phyloP scores from a whole-genome alignment of 306 rosid genomes.

The Ormosia emarginata region DNA sequence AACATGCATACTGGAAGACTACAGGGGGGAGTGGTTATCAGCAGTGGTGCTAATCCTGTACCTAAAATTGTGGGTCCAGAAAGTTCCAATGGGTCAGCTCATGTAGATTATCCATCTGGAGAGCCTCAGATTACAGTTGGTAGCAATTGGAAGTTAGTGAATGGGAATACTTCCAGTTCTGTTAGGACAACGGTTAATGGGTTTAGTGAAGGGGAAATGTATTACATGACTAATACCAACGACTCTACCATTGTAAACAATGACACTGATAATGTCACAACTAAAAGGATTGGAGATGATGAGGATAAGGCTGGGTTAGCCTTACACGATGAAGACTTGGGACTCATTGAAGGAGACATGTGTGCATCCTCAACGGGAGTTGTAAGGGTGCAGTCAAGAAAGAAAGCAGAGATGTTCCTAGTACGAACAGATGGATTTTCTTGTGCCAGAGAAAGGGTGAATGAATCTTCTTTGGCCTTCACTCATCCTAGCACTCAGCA shows the following conservation, averaged over 20 bases:
- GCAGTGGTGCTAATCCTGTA: constrained; percentile 19
- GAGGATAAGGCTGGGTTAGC: constrained; percentile 36
- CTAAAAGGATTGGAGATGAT: constrained; percentile 35
- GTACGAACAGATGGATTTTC: constrained; percentile 96
- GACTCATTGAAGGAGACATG: constrained; percentile 69
- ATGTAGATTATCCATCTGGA: constrained; percentile 29
- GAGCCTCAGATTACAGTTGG: constrained; percentile 31
- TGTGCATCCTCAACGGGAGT: constrained; percentile 96
- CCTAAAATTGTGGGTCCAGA: constrained; percentile 36
- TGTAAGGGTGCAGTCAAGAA: constrained; percentile 97
- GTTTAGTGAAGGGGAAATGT: constrained; percentile 38
- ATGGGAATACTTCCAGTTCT: constrained; percentile 39
- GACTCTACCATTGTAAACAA: constrained; percentile 24
- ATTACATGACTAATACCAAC: constrained; percentile 20
- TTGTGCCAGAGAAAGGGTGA: constrained; percentile 90
- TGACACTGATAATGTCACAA: constrained; percentile 24
- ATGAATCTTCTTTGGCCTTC: constrained; percentile 93
- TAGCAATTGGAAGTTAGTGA: constrained; percentile 36
- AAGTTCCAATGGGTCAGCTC: constrained; percentile 40
- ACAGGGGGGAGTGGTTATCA: constrained; percentile 25
- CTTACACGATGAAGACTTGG: constrained; percentile 47
- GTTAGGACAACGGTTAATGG: constrained; percentile 39
- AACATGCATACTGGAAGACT: constrained; percentile 24
- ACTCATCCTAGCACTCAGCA: constrained; percentile 99
- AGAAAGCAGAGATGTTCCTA: constrained; percentile 95